Evolutionary conservation across 331 rosid species (phyloP).

Genomic region (Pyrus hybrid): DNA sequence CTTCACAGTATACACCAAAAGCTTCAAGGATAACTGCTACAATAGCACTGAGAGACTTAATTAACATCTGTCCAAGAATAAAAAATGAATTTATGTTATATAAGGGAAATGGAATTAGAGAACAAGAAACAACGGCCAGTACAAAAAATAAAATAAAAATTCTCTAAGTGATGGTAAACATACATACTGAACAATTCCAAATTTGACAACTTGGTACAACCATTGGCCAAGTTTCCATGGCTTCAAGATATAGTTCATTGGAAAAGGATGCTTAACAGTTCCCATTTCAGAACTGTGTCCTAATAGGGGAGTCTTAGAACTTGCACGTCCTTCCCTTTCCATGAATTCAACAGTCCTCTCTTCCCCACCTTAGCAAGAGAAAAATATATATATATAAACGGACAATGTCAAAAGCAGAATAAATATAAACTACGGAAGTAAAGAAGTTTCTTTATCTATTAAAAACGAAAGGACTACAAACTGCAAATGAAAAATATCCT

Average conservation of each 20-base stretch:
- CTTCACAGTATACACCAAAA: constrained; percentile 83
- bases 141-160: not conserved
- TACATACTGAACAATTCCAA: constrained; percentile 99
- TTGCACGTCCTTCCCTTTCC: constrained; percentile 79
- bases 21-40: constrained; percentile 87
- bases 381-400: not conserved
- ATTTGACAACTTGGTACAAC: constrained; percentile 87
- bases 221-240: constrained; percentile 86
- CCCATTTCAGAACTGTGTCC: constrained; percentile 47
- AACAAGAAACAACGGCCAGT: not conserved
- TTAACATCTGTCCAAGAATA: constrained; percentile 70
- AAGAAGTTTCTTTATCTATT: not conserved
- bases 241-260: constrained; percentile 64
- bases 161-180: constrained; percentile 26
- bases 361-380: constrained; percentile 63
- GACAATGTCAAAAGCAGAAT: not conserved
- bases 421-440: not conserved
- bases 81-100: not conserved
- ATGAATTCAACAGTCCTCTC: constrained; percentile 81
- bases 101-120: constrained; percentile 2
- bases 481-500: not conserved
- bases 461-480: not conserved
- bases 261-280: constrained; percentile 77
- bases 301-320: constrained; percentile 60
- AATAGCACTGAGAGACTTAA: constrained; percentile 74